A percentile compares a stretch with the other conserved stretches of the same genome.
These are phyloP conservation scores for Apiotrichum sp. DNA, from an alignment of 1,284 basidiomycete species.

Conservation along the genomic window DNA sequence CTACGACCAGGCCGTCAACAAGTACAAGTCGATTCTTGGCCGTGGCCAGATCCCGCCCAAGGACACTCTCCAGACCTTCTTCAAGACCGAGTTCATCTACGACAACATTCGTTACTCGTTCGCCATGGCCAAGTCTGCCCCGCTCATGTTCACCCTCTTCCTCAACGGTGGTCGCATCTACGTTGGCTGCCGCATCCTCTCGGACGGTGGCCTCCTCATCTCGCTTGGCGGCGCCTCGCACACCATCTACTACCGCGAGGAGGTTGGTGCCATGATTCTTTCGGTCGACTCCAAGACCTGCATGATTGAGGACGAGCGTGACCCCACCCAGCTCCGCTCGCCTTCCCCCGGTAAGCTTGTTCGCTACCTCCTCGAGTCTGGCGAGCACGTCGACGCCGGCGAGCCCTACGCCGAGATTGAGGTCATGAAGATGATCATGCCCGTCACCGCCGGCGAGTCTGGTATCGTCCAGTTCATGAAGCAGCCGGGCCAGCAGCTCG, in stretches of 20 bases:
- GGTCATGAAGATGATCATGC: constrained; percentile 99
- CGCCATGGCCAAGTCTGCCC: constrained; percentile 86
- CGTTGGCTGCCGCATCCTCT: constrained; percentile 83
- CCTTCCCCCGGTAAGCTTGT: constrained; percentile 97
- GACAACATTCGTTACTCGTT: constrained; percentile 94
- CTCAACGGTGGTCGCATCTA: constrained; percentile 88
- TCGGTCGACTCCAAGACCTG: constrained; percentile 97
- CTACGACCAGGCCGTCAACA: constrained; percentile 79
- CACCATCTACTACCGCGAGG: constrained; percentile 97
- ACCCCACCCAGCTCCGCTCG: constrained; percentile 93
- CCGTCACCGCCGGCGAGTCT: constrained; percentile 90
- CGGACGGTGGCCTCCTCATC: constrained; percentile 91
- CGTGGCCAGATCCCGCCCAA: constrained; percentile 93
- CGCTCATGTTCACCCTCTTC: constrained; percentile 85
- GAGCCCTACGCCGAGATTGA: constrained; percentile 99
- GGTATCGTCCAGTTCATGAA: constrained; percentile 96
- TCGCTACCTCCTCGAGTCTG: constrained; percentile 90
- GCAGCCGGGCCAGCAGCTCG: constrained; percentile 91
- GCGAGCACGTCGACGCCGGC: constrained; percentile 92
- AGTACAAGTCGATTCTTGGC: constrained; percentile 93
- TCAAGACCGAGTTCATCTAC: constrained; percentile 97
- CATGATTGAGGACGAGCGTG: constrained; percentile 98
- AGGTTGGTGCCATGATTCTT: constrained; percentile 87
- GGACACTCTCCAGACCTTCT: constrained; percentile 93
- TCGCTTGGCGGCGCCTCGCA: constrained; percentile 90